Conservation (phyloP, 1,284 basidiomycete genomes). For the Ceratobasidium sp. region DNA sequence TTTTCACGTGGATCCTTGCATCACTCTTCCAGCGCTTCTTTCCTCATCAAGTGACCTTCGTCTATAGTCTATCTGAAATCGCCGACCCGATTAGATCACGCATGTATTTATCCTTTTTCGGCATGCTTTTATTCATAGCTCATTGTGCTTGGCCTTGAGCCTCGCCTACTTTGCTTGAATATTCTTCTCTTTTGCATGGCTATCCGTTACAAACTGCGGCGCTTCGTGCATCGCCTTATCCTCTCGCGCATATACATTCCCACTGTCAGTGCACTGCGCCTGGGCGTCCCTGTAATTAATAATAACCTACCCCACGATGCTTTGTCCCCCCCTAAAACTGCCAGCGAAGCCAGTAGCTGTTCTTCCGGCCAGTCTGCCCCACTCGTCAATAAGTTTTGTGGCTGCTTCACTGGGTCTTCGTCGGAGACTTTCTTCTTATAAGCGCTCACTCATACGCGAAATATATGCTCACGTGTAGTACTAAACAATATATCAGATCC, state of each 20-base stretch:
- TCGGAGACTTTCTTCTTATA: conserved; percentile 12
- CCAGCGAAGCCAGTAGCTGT: conserved; percentile 24
- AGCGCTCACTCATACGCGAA: conserved; percentile 25
- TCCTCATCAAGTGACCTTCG: conserved; percentile 43
- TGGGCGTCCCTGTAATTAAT: too few species aligned
- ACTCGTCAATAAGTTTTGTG: conserved; percentile 18
- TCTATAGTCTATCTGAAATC: conserved; percentile 29
- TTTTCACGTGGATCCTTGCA: conserved; percentile 30
- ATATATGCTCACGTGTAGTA: conserved; percentile 15
- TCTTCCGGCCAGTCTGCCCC: conserved; percentile 39
- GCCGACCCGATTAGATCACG: conserved; percentile 22
- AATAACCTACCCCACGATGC: conserved; percentile 22
- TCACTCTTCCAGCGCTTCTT: conserved; percentile 31
- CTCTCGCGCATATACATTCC: conserved; percentile 1
- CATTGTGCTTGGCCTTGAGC: background rate
- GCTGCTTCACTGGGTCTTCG: conserved; percentile 17
- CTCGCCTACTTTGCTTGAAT: too few species aligned
- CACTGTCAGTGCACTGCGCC: conserved; percentile 5
- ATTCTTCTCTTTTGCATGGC: conserved; percentile 4
- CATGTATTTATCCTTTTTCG: conserved; percentile 12
- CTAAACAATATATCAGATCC: background rate
- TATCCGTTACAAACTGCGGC: background rate
- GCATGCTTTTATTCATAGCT: too few species aligned
- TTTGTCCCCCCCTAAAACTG: conserved; percentile 28
- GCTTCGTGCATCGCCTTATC: conserved; percentile 23